These are phyloP conservation scores for Globisporangium emineosum DNA, from an alignment of 352 stramenopile genomes.

Conservation along the genomic window DNA sequence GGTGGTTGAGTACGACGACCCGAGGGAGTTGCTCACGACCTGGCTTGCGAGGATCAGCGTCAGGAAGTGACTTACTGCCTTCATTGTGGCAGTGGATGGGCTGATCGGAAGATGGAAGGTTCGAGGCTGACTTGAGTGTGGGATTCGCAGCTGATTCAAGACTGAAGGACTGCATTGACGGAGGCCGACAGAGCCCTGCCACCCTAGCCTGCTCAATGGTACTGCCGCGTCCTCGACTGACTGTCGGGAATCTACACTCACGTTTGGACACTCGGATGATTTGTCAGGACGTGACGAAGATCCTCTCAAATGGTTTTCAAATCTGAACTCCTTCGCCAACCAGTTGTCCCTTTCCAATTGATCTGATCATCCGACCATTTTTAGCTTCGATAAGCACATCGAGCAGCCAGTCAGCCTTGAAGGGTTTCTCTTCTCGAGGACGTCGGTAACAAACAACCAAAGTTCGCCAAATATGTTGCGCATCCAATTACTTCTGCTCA, in stretches of 20 bases:
- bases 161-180: background rate
- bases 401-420: background rate
- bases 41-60: conserved; percentile 17
- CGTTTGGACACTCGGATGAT: background rate
- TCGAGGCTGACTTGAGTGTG: conserved; percentile 9
- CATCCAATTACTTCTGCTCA: too few species aligned
- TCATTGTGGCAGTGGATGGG: conserved; percentile 17
- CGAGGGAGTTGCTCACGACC: background rate
- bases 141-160: background rate
- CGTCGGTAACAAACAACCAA: background rate
- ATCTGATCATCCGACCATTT: background rate
- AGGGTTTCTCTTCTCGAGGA: background rate
- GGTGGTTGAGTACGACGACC: conserved; percentile 8
- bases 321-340: background rate
- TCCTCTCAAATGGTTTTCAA: background rate
- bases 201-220: background rate
- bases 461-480: too few species aligned
- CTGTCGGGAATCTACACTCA: too few species aligned
- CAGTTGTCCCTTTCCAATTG: background rate
- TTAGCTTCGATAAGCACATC: background rate
- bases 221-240: background rate
- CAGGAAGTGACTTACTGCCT: conserved; percentile 17
- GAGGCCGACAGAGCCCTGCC: background rate
- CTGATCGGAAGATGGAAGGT: background rate
- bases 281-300: background rate